Evolutionary conservation across 1,284 basidiomycete genomes (phyloP).

Genomic region (Irpex sp.): DNA sequence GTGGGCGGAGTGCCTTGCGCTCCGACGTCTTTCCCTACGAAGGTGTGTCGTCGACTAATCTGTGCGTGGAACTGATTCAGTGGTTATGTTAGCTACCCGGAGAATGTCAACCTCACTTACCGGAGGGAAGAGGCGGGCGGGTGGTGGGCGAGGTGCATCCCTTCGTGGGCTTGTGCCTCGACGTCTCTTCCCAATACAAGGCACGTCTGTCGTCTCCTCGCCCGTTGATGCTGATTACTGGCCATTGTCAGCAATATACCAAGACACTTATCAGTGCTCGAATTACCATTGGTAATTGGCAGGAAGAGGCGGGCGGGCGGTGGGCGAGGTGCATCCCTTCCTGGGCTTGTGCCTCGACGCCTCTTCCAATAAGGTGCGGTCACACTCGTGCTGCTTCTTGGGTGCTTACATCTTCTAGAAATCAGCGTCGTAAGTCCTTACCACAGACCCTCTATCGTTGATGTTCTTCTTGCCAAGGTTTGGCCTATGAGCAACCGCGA

Average conservation of each 20-base stretch:
- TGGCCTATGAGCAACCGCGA: too few relatives aligned
- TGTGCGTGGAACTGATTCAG: neutral
- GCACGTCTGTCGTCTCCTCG: neutral
- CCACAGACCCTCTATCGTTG: too few relatives aligned
- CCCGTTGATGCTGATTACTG: neutral
- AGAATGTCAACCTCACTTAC: neutral
- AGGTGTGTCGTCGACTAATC: neutral
- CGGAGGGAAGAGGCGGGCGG: neutral
- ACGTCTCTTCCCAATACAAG: neutral
- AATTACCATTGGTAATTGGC: neutral
- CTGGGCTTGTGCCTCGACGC: neutral
- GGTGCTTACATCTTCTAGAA: too few relatives aligned
- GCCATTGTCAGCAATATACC: neutral
- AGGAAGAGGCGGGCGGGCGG: neutral
- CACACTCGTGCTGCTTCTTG: too few relatives aligned
- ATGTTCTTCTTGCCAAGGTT: too few relatives aligned
- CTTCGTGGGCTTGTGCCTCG: neutral
- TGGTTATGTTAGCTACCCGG: neutral
- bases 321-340: neutral
- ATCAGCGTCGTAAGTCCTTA: too few relatives aligned
- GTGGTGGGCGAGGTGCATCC: neutral
- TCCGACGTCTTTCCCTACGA: neutral
- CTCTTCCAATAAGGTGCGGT: neutral
- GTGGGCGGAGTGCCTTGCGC: neutral
- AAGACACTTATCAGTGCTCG: neutral